Base-by-base conservation (phyloP, 371 early-diverging fungal species). In the Nematocida sp. region DNA sequence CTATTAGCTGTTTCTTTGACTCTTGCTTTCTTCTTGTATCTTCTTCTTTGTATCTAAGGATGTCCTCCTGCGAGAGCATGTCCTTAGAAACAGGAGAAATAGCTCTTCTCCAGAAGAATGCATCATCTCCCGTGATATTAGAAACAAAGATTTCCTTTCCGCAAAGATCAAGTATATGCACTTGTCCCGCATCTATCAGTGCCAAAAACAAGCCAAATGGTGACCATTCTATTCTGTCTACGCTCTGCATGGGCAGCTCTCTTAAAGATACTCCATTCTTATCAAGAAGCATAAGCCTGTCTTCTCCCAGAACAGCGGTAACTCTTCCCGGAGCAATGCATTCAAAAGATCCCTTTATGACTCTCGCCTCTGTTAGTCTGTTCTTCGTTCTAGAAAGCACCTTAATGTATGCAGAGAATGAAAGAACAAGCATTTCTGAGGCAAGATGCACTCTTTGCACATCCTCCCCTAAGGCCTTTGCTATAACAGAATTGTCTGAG, bases 131-230 rank as follows among this genome's bases (percentile, higher is more conserved):
- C 11, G 25, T 28, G 25, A 71, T 51, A 33, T 61, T 71, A 48
- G 57, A 45, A 11, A 47, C 75, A 40, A 60, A 71, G 20, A 71
- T 35, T 53, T 71, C 75, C 35, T 63, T 60, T 20, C 75, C 75
- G 53, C 61, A 60, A 13, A 71, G 7, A 38, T 71, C 61, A 5
- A 71, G 47, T n/a, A 71, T 32, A 16, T 50, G 7, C 25, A 61
- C 75, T 26, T 71, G 75, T 0, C 33, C 63, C 36, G 26, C 30
- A 32, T 45, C 77, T 11, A 71, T 32, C n/a, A 71, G 42, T 5
- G 75, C 61, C 18, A 71, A 38, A 36, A 59, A 71, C 26, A 71
- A 20, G 16, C 75, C 63, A 48, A 71, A 71, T 1, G 75, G 75
- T 0, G 75, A 71, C 38, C 77, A 32, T 35, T 61, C 48, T 18